Conservation (phyloP, 306 rosid genomes). For the Castanospermum australe region DNA sequence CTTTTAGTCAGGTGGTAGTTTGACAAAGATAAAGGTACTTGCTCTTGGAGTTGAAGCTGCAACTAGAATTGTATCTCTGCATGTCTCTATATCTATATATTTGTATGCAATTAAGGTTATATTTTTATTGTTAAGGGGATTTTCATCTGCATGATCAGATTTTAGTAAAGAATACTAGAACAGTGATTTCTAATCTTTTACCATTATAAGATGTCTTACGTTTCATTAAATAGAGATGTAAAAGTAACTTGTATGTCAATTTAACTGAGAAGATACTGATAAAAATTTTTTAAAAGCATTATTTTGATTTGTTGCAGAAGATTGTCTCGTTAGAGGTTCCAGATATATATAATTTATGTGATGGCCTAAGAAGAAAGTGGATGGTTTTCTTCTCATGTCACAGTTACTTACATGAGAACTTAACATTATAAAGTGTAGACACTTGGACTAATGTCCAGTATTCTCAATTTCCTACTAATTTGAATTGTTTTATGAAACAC, state of each 20-base stretch:
- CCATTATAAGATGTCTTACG: not conserved
- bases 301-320: not conserved
- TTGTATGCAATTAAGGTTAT: not conserved
- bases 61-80: not conserved
- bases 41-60: not conserved
- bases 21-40: not conserved
- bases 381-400: not conserved
- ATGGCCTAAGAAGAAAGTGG: not conserved
- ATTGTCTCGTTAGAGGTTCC: not conserved
- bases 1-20: not conserved
- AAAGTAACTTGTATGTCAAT: not conserved
- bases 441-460: not conserved
- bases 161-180: not conserved
- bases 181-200: not conserved
- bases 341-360: not conserved
- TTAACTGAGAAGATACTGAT: not conserved
- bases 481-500: too few relatives aligned
- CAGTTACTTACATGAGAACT: not conserved
- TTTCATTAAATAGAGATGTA: not conserved
- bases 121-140: not conserved
- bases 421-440: not conserved
- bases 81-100: too few relatives aligned
- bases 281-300: not conserved
- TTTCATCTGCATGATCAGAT: not conserved
- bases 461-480: too few relatives aligned